Evolutionary conservation across 2,329 filamentous ascomycete species (phyloP), one percentile per base, ranked within the genome.

Genomic region (Beauveria caledonica): DNA sequence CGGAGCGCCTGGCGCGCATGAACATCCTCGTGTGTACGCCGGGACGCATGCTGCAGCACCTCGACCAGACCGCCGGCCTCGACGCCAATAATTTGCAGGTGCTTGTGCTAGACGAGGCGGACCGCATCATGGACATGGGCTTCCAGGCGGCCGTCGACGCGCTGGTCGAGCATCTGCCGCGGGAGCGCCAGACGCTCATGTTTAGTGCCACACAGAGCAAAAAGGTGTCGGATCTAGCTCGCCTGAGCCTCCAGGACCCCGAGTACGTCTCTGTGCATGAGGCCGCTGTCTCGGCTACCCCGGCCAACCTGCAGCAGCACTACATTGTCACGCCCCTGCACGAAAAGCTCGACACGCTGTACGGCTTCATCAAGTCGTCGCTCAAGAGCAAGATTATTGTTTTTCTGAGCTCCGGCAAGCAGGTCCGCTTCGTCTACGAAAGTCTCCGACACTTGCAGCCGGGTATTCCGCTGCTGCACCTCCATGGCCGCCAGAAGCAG

Each of bases 141-240:
- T 99, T 99, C 72, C 88, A 96, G 73, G 79, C 81, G 5, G 90
- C 90, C 1, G 87, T 99, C 3, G 94, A 99, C 74, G 94, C 94
- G 0, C 89, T 99, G 55, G 77, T 99, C 29, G 92, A 96, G 63
- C 95, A 97, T 71, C 79, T 99, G 1, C 94, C 94, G 1, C 87
- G 85, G 67, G 78, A 87, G 29, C 82, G 94, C 63, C 94, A 99
- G 75, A 99, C 94, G 0, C 80, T 99, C 70, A 84, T 99, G 10
- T 99, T 97, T 78, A 95, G 90, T 70, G 94, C 94, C 0, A 99
- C 94, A 0, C 94, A 99, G 74, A 97, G 92, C 65, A 95, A 92
- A 70, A 90, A 89, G 70, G 90, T 99, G 1, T 95, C 90, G 0
- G 94, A 99, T 72, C 80, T 99, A 60, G 93, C 93, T 1, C 84